Conservation (phyloP, 148 eudicot genomes). For the Cornus florida region DNA sequence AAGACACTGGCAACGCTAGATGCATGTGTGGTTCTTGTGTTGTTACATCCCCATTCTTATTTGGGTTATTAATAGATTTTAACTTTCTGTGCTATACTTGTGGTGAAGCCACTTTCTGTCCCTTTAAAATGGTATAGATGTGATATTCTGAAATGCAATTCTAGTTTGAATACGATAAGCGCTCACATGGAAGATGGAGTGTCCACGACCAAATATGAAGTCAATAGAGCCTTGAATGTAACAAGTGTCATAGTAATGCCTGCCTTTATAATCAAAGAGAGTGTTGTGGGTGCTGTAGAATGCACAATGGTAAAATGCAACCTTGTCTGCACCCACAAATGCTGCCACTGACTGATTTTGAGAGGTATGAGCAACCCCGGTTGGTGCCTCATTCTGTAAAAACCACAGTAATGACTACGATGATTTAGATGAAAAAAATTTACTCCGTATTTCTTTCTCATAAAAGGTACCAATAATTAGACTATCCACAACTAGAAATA, state of each 20-base stretch:
- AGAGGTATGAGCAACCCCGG: constrained; percentile 44
- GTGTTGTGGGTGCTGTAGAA: constrained; percentile 83
- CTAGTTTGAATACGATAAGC: neutral
- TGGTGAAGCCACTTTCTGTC: neutral
- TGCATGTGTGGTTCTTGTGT: too few species aligned
- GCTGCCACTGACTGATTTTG: constrained; percentile 85
- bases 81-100: too few species aligned
- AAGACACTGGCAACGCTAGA: too few species aligned
- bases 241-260: constrained; percentile 76
- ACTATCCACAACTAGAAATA: neutral
- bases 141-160: neutral
- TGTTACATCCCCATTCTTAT: neutral
- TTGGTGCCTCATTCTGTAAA: constrained; percentile 64
- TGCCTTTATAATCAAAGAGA: constrained; percentile 69
- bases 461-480: neutral
- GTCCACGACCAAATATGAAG: constrained; percentile 76
- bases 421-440: too few species aligned
- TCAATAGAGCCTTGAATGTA: constrained; percentile 91
- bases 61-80: neutral
- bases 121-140: neutral
- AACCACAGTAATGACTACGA: neutral
- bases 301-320: constrained; percentile 78
- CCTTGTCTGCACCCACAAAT: constrained; percentile 66
- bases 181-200: constrained; percentile 61
- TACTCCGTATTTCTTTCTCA: neutral